These are phyloP conservation scores for Zygotorulaspora sp. DNA, from an alignment of 805 yeast genomes.

Conservation along the genomic window DNA sequence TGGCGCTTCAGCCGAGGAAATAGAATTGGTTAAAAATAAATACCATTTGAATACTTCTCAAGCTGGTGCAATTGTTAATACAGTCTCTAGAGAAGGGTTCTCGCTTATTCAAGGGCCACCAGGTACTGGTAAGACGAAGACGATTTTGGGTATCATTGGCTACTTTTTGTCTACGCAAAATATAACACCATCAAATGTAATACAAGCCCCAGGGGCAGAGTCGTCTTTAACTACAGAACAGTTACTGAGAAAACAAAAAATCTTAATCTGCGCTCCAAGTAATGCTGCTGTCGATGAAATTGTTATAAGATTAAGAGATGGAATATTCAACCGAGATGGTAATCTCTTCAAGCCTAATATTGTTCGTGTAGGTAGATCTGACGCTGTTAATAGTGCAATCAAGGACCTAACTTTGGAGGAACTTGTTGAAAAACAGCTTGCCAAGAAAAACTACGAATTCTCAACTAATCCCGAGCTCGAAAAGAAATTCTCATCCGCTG, in stretches of 20 bases:
- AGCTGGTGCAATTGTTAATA: constrained; percentile 79
- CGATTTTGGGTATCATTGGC: constrained; percentile 88
- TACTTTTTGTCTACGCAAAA: constrained; percentile 50
- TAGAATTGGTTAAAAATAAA: constrained; percentile 41
- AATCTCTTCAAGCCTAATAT: constrained; percentile 53
- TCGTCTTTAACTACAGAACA: constrained; percentile 20
- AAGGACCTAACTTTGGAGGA: constrained; percentile 82
- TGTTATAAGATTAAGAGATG: constrained; percentile 72
- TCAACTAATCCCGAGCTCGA: constrained; percentile 42
- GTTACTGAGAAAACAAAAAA: constrained; percentile 44
- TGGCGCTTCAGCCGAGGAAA: constrained; percentile 33
- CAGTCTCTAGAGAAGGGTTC: constrained; percentile 67
- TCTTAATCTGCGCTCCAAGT: constrained; percentile 94
- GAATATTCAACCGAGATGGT: constrained; percentile 58
- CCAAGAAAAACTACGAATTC: constrained; percentile 37
- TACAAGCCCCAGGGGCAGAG: constrained; percentile 33
- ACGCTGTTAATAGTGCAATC: constrained; percentile 78
- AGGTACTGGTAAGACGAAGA: constrained; percentile 98
- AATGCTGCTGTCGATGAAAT: constrained; percentile 98
- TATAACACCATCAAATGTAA: constrained; percentile 26
- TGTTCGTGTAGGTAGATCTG: constrained; percentile 86
- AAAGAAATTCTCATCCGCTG: constrained; percentile 47
- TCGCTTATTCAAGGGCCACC: constrained; percentile 98
- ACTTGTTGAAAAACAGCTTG: constrained; percentile 60
- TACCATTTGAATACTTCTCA: constrained; percentile 81